phyloP scores from a whole-genome alignment of 2,329 filamentous ascomycete species.

The Epichloe aotearoae region DNA sequence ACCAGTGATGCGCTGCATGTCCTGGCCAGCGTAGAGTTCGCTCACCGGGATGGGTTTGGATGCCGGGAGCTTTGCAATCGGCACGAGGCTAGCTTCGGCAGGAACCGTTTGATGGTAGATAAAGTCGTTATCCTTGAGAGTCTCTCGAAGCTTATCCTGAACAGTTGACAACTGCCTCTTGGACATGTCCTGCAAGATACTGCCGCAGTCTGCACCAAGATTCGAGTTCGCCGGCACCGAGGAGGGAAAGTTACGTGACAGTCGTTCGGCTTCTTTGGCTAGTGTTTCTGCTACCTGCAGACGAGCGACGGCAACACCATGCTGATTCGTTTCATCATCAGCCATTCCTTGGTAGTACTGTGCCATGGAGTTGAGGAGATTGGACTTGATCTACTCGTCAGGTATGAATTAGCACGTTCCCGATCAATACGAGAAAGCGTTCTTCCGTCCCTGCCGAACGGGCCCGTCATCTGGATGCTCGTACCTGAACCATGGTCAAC shows the following conservation, averaged over 20 bases:
- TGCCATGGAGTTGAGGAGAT: constrained; percentile 70
- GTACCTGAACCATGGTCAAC: constrained; percentile 67
- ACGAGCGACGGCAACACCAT: constrained; percentile 73
- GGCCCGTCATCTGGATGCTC: constrained; percentile 10
- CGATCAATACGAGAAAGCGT: background rate
- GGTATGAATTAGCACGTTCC: background rate
- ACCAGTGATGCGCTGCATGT: constrained; percentile 92
- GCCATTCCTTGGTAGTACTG: constrained; percentile 90
- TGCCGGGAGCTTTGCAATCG: constrained; percentile 81
- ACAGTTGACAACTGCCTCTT: constrained; percentile 71
- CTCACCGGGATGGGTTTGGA: constrained; percentile 95
- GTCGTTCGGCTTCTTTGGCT: constrained; percentile 63
- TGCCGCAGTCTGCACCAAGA: constrained; percentile 64
- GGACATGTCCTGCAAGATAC: constrained; percentile 62
- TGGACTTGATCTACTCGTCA: constrained; percentile 52
- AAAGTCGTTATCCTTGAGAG: constrained; percentile 90
- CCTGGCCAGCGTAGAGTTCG: constrained; percentile 91
- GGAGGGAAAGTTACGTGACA: constrained; percentile 67
- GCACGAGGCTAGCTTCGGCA: constrained; percentile 64
- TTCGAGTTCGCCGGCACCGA: constrained; percentile 73
- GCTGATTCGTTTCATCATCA: constrained; percentile 77
- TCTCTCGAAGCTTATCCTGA: constrained; percentile 63
- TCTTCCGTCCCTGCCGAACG: background rate
- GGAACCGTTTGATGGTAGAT: constrained; percentile 94
- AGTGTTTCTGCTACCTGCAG: constrained; percentile 68